Evolutionary conservation across 345 rosid genomes (phyloP), one percentile per base, ranked within the genome.

Genomic region (Raphanus raphanistrum): DNA sequence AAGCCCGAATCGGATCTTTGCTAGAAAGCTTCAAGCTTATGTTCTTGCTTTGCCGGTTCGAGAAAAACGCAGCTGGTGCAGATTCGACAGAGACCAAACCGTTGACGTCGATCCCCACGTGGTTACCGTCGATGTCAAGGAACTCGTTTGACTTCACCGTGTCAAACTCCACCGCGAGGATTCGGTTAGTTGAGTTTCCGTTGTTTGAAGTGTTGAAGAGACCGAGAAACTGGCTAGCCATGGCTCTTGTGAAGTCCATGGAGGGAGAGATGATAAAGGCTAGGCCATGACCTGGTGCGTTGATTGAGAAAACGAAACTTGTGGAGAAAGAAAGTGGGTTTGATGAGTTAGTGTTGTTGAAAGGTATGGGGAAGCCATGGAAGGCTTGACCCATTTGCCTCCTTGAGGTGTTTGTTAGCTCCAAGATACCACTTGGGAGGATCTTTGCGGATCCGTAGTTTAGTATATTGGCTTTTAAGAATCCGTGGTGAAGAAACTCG

Each of bases 41-140:
- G 11, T 73, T 58, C 66, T 79, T 73, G 63, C 73, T 64, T 25
- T 75, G 80, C 8, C 26, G 12, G 28, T 77, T 60, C 6, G 72
- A 83, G 45, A 60, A 79, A 57, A 87, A 92, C 4, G 81, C 69
- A 6, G 91, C 87, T 11, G 86, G 33, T 62, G 78, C 67, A 16
- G 90, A 77, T 33, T 17, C 41, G 16, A 50, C 55, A 0, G 98
- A 92, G 25, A 0, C 50, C 65, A 88, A 62, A 63, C 79, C 70
- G 45, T 84, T 90, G 68, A 90, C 74, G 50, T 91, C 88, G 17
- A 89, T 84, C 31, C 91, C 90, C 2, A 90, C 89, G 43, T 87
- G 94, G 66, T 88, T 90, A 35, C 31, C 75, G 66, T 80, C 21
- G 6, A 79, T 71, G 68, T 89, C 93, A 3, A 74, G 26, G 28